Evolutionary conservation across 2,329 filamentous ascomycete species (phyloP).

Genomic region (Colletotrichum trifolii): DNA sequence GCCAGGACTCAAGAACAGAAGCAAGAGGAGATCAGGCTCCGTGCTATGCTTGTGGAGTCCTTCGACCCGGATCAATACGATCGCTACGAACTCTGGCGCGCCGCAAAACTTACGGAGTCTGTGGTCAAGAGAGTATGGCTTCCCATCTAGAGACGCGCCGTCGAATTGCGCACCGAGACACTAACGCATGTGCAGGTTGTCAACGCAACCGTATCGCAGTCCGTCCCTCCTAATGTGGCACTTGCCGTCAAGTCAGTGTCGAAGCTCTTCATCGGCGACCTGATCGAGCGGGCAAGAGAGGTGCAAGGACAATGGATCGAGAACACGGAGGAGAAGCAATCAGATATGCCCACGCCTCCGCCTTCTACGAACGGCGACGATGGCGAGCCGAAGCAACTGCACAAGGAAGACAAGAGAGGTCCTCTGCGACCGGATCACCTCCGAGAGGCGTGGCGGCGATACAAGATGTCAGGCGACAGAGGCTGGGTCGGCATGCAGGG

Average conservation of each 20-base stretch:
- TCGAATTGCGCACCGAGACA: neutral
- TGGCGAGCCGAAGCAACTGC: constrained; percentile 44
- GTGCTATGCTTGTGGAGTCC: constrained; percentile 71
- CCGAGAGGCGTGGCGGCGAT: constrained; percentile 76
- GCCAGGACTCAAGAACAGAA: constrained; percentile 75
- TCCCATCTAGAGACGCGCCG: neutral
- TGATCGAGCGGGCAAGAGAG: constrained; percentile 77
- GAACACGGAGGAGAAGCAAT: constrained; percentile 66
- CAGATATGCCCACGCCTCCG: constrained; percentile 59
- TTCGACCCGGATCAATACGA: constrained; percentile 75
- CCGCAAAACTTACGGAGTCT: constrained; percentile 74
- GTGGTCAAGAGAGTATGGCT: constrained; percentile 73
- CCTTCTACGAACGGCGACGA: constrained; percentile 44
- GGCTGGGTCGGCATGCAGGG: constrained; percentile 70
- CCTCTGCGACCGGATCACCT: constrained; percentile 81
- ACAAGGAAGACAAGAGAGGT: constrained; percentile 55
- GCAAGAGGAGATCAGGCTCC: constrained; percentile 67
- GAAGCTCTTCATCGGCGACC: constrained; percentile 81
- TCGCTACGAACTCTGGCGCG: constrained; percentile 77
- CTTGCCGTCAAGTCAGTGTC: constrained; percentile 80
- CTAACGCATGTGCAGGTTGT: constrained; percentile 65
- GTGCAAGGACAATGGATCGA: constrained; percentile 79
- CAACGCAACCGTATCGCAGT: constrained; percentile 84
- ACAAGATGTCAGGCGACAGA: constrained; percentile 71
- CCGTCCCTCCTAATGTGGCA: constrained; percentile 77